Evolutionary conservation across 2,329 filamentous ascomycete genomes (phyloP), one percentile per base, ranked within the genome.

Genomic region (Ophiostoma himal-ulmi): DNA sequence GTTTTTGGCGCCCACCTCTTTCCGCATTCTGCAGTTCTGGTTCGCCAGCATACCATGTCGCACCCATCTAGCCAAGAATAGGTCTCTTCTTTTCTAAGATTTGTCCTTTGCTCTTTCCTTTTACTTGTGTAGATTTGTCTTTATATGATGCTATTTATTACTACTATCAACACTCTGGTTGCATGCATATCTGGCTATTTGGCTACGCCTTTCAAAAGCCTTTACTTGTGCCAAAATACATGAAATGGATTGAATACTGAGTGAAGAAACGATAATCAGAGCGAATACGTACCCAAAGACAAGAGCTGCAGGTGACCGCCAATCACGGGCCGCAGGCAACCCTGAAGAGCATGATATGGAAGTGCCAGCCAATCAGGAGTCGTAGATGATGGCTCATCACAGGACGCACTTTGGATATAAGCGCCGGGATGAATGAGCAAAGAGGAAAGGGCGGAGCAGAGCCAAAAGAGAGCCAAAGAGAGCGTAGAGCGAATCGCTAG

Each of bases 331-430:
- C 57, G 68, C 22, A 62, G 57, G 22, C 68, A 22, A 37, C n/a
- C 67, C 14, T 36, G 13, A 30, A 26, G 26, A 30, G 68, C 60
- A 37, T 60, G 57, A 69, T 67, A 54, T 68, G 36, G 20, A 71
- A 68, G 67, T 67, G 57, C 65, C 68, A 69, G 70, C 71, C 70
- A 72, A 72, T 72, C 70, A 72, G 2, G 30, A 52, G 13, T n/a
- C 37, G 11, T 54, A 34, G 44, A 67, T 60, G 62, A 68, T 68
- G 48, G 64, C 54, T 70, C 69, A 67, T 72, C 71, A 72, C 69
- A 72, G 65, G 20, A 54, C 20, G 14, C 26, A 62, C 26, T 34
- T 65, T 13, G 62, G 60, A 64, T 64, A 57, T 65, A 65, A 65
- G 62, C 62, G 62, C 62, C 62, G 34, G 62, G 36, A 20, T 36